phyloP scores from a whole-genome alignment of 2,329 filamentous ascomycete species.

The Aspergillus viridinutans region DNA sequence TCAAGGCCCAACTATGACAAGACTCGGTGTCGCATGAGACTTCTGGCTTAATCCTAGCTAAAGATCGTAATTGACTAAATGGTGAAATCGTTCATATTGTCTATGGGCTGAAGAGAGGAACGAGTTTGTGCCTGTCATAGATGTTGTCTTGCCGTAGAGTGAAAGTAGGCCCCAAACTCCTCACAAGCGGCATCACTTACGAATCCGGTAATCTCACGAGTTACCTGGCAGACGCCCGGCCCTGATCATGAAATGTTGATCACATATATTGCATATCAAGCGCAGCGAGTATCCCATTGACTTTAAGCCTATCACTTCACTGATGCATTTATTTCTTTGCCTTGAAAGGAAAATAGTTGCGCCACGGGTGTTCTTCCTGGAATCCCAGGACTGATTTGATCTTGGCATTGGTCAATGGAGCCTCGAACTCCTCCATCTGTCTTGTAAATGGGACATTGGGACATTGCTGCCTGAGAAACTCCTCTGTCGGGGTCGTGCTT shows the following conservation, averaged over 20 bases:
- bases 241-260: background rate
- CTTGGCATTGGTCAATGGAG: constrained; percentile 59
- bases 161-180: background rate
- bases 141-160: background rate
- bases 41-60: background rate
- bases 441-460: constrained; percentile 51
- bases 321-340: background rate
- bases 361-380: constrained; percentile 49
- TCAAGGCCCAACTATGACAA: background rate
- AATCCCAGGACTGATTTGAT: constrained; percentile 57
- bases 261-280: background rate
- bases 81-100: background rate
- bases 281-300: background rate
- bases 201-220: constrained; percentile 12
- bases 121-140: background rate
- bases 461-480: constrained; percentile 49
- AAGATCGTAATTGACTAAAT: too few relatives aligned
- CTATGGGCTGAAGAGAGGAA: background rate
- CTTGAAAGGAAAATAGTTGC: background rate
- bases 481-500: constrained; percentile 45
- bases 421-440: constrained; percentile 56
- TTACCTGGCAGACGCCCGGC: background rate
- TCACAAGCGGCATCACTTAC: constrained; percentile 6
- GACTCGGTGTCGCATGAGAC: background rate
- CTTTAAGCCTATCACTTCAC: background rate